These are phyloP conservation scores for Eimeria brunetti DNA, from an alignment of 169 alveolate genomes.

Conservation along the genomic window DNA sequence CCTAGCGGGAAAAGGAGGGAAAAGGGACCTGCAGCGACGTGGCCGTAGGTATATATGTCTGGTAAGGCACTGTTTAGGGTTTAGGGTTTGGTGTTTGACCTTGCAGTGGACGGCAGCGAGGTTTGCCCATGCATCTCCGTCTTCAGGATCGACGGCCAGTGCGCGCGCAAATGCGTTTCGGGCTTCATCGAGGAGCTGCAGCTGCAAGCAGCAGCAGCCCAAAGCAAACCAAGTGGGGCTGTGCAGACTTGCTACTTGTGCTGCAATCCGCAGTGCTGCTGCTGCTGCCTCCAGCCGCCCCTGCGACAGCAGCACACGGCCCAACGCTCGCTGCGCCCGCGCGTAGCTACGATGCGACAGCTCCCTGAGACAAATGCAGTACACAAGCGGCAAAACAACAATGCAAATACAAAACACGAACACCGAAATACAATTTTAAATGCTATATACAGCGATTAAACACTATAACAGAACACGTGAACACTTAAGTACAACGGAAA, in stretches of 20 bases:
- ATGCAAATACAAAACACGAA: background rate
- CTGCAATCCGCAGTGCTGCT: constrained; percentile 90
- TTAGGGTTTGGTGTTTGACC: constrained; percentile 17
- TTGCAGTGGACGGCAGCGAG: constrained; percentile 90
- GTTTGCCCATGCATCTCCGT: constrained; percentile 97
- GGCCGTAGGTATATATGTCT: background rate
- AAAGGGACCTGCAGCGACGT: background rate
- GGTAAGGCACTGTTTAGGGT: background rate
- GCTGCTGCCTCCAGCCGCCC: constrained; percentile 86
- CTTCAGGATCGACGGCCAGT: constrained; percentile 90
- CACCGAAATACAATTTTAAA: background rate
- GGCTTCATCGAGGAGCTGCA: constrained; percentile 88
- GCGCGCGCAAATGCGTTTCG: constrained; percentile 90
- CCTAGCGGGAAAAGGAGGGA: background rate
- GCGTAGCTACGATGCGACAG: constrained; percentile 90
- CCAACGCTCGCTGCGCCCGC: constrained; percentile 94
- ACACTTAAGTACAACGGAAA: background rate
- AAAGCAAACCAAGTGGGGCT: constrained; percentile 92
- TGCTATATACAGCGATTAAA: background rate
- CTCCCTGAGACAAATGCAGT: constrained; percentile 84
- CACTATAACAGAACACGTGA: background rate
- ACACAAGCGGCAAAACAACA: background rate
- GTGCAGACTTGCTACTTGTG: constrained; percentile 89
- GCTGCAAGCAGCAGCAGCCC: constrained; percentile 91
- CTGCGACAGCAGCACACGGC: constrained; percentile 83